Percentiles rank a stretch among this genome's conserved stretches.
phyloP scores from a whole-genome alignment of 164 flowering plant species.

The Stephania yunnanensis region DNA sequence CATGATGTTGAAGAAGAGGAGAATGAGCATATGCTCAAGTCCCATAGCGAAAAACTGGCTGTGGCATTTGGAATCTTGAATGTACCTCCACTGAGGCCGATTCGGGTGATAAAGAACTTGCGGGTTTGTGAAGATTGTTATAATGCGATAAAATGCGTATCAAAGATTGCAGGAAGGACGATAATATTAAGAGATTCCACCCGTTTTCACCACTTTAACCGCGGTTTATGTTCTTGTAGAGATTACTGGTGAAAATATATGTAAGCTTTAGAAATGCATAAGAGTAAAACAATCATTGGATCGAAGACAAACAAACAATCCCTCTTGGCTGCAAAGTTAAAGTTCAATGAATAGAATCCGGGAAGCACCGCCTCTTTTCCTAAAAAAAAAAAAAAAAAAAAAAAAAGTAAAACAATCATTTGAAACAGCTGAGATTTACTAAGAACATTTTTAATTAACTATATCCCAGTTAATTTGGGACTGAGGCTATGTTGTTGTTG shows the following conservation, averaged over 20 bases:
- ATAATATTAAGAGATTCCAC: constrained; percentile 74
- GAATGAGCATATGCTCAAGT: constrained; percentile 79
- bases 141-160: constrained; percentile 68
- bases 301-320: no score
- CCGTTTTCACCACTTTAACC: constrained; percentile 82
- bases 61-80: constrained; percentile 78
- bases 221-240: constrained; percentile 73
- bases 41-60: constrained; percentile 87
- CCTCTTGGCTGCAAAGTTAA: constrained; percentile 74
- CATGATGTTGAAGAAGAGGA: constrained; percentile 97
- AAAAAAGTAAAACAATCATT: constrained; percentile 21
- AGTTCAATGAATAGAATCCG: constrained; percentile 73
- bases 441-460: no score
- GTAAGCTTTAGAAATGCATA: no score
- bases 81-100: constrained; percentile 66
- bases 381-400: no score
- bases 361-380: no score
- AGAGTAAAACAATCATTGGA: no score
- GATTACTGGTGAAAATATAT: constrained; percentile 67
- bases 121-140: constrained; percentile 89
- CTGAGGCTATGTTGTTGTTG: no score
- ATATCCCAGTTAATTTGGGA: no score
- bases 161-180: constrained; percentile 57
- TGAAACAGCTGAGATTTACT: no score
- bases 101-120: constrained; percentile 87